A percentile compares a stretch with the other conserved stretches of the same genome.
Conservation (phyloP, 2,329 filamentous ascomycete genomes). For the Venturiaceae sp. region DNA sequence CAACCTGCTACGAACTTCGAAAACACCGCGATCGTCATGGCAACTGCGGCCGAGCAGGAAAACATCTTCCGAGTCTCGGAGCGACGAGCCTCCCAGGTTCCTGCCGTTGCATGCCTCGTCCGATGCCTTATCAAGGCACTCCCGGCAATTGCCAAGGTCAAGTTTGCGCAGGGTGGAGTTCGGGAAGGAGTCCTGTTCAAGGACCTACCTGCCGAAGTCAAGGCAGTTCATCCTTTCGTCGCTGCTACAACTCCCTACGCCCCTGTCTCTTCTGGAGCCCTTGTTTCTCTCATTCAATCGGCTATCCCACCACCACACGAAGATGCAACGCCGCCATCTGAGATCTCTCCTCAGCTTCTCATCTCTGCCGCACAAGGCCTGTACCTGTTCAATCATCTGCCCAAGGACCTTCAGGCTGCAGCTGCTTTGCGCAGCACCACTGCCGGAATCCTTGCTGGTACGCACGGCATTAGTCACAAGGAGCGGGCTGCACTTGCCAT, state of each 20-base stretch:
- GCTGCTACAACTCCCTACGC: conserved; percentile 49
- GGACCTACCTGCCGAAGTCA: conserved; percentile 48
- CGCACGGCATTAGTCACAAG: conserved; percentile 65
- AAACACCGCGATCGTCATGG: conserved; percentile 36
- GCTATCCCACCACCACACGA: conserved; percentile 30
- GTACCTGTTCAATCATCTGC: conserved; percentile 41
- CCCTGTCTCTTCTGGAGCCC: conserved; percentile 32
- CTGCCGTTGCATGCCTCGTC: conserved; percentile 74
- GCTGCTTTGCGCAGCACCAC: conserved; percentile 65
- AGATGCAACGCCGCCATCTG: conserved; percentile 8
- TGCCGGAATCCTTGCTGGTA: conserved; percentile 54
- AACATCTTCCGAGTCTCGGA: conserved; percentile 65
- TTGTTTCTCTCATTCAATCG: conserved; percentile 39
- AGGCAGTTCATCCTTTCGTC: conserved; percentile 57
- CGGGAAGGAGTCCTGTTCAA: conserved; percentile 74
- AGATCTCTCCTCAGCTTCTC: conserved; percentile 27
- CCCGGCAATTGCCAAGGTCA: conserved; percentile 60
- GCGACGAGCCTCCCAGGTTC: conserved; percentile 69
- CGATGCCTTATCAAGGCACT: conserved; percentile 61
- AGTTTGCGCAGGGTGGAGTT: conserved; percentile 82
- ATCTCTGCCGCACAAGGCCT: conserved; percentile 50
- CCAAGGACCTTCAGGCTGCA: conserved; percentile 36
- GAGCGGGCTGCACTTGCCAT: conserved; percentile 63
- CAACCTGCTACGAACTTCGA: conserved; percentile 54
- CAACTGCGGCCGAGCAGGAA: conserved; percentile 25